Evolutionary conservation across 2,329 filamentous ascomycete species (phyloP).

Genomic region (Phialemonium atrogriseum): DNA sequence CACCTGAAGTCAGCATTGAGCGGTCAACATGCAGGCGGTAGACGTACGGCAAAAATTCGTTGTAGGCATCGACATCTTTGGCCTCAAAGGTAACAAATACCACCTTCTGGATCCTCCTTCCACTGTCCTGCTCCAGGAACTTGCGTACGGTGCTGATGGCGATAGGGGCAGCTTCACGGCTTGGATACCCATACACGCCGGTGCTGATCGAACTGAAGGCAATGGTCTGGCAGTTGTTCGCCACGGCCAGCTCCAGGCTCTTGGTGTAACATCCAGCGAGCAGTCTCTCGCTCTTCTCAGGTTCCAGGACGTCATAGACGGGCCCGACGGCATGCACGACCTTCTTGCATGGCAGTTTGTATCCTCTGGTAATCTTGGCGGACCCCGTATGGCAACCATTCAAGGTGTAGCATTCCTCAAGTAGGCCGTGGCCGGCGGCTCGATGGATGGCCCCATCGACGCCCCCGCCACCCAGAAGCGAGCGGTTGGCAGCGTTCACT

Average conservation of each 20-base stretch:
- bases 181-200: conserved; percentile 84
- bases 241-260: conserved; percentile 63
- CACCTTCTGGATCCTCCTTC: conserved; percentile 56
- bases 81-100: conserved; percentile 78
- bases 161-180: conserved; percentile 58
- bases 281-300: conserved; percentile 35
- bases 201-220: conserved; percentile 84
- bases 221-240: conserved; percentile 58
- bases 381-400: conserved; percentile 67
- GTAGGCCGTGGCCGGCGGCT: conserved; percentile 63
- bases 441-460: conserved; percentile 83
- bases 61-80: conserved; percentile 72
- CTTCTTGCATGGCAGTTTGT: conserved; percentile 64
- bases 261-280: conserved; percentile 58
- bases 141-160: conserved; percentile 53
- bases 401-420: conserved; percentile 63
- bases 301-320: conserved; percentile 47
- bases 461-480: conserved; percentile 78
- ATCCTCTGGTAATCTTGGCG: conserved; percentile 76
- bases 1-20: background rate
- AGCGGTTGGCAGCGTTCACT: conserved; percentile 83
- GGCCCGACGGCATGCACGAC: conserved; percentile 92
- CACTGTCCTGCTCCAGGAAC: conserved; percentile 41
- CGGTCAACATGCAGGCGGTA: background rate
- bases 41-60: conserved; percentile 65